Evolutionary conservation across 345 rosid species (phyloP).

Genomic region (Euphorbia pulcherrima): DNA sequence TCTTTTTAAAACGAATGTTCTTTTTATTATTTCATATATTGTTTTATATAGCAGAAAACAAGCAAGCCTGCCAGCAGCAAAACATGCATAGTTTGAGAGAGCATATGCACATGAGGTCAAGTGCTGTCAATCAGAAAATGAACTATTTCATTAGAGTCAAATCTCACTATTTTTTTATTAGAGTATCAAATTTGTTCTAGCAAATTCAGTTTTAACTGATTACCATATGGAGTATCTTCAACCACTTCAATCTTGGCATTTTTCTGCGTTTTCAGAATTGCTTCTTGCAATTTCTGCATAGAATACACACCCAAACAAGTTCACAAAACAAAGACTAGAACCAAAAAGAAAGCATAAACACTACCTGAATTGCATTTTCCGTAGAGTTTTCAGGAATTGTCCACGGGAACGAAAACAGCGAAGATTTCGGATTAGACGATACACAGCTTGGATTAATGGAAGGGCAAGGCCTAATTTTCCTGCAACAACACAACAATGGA

Average conservation of each 20-base stretch:
- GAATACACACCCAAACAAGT: neutral
- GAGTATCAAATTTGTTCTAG: too few relatives aligned
- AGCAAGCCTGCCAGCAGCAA: too few relatives aligned
- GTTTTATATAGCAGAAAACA: too few relatives aligned
- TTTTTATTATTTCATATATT: too few relatives aligned
- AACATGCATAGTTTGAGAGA: too few relatives aligned
- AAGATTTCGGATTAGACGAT: slow-evolving; percentile 80
- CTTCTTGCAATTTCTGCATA: slow-evolving; percentile 61
- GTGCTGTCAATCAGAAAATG: too few relatives aligned
- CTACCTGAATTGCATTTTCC: slow-evolving; percentile 50
- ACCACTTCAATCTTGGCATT: slow-evolving; percentile 50
- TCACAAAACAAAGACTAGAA: neutral
- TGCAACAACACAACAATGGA: slow-evolving; percentile 19
- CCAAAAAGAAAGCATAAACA: slow-evolving; percentile 14
- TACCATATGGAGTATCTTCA: slow-evolving; percentile 73
- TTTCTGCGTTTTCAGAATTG: slow-evolving; percentile 63
- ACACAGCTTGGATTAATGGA: slow-evolving; percentile 83
- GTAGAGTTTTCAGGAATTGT: slow-evolving; percentile 50
- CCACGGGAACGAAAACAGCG: slow-evolving; percentile 75
- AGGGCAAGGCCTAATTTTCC: slow-evolving; percentile 90
- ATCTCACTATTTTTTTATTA: too few relatives aligned
- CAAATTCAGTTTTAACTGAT: slow-evolving; percentile 14
- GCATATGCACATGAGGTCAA: too few relatives aligned
- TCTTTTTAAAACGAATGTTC: too few relatives aligned
- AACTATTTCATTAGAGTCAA: too few relatives aligned